A percentile compares a stretch with the other conserved stretches of the same genome.
phyloP scores from a whole-genome alignment of 75 land plant genomes.

The Ceratopteris richardii region DNA sequence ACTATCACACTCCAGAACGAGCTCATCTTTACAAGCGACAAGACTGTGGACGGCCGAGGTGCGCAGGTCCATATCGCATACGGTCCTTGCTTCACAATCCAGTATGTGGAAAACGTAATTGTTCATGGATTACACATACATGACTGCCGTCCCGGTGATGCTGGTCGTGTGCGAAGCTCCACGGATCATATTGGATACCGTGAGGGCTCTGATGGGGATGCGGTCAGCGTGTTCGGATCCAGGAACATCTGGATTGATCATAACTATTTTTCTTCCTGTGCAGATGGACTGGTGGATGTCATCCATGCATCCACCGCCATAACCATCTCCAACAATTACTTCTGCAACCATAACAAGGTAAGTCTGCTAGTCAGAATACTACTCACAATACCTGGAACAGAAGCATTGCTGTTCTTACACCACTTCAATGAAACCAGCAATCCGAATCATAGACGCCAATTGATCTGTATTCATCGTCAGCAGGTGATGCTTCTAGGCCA shows the following conservation, averaged over 20 bases:
- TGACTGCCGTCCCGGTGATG: constrained; percentile 24
- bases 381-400: no score
- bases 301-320: constrained; percentile 24
- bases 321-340: constrained; percentile 24
- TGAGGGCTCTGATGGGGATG: constrained; percentile 38
- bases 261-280: constrained; percentile 8
- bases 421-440: no score
- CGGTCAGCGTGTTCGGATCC: constrained; percentile 28
- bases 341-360: constrained; percentile 34
- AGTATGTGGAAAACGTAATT: constrained; percentile 43
- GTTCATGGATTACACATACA: constrained; percentile 53
- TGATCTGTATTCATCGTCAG: no score
- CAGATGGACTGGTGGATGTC: constrained; percentile 30
- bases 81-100: constrained; percentile 37
- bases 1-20: constrained; percentile 36
- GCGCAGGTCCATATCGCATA: constrained; percentile 43
- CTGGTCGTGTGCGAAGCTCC: constrained; percentile 33
- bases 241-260: constrained; percentile 42
- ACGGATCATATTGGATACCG: constrained; percentile 21
- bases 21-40: constrained; percentile 50
- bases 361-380: constrained; percentile 13
- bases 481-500: constrained; percentile 61
- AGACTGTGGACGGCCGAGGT: constrained; percentile 69
- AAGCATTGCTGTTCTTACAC: no score
- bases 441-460: no score